phyloP scores from a whole-genome alignment of 768 basidiomycete genomes.

The Tylopilus subfusipes region DNA sequence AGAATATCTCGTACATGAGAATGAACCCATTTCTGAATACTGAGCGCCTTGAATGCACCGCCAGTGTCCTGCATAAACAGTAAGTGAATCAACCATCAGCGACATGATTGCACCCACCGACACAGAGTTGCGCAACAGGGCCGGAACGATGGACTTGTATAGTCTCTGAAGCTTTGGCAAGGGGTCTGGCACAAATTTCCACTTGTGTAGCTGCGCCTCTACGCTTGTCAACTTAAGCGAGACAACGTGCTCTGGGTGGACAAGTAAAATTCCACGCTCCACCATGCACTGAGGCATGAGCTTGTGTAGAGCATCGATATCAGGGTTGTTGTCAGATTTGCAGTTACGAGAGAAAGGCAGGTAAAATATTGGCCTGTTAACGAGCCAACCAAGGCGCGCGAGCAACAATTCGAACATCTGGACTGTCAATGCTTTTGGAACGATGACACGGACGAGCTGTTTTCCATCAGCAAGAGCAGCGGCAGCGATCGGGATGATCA shows the following conservation, averaged over 20 bases:
- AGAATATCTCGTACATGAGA: constrained; percentile 16
- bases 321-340: constrained; percentile 6
- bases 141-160: no score
- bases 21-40: constrained; percentile 21
- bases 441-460: no score
- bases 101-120: no score
- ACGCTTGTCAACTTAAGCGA: constrained; percentile 46
- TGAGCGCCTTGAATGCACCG: constrained; percentile 1
- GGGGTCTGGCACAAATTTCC: neutral
- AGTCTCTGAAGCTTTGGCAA: constrained; percentile 7
- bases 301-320: constrained; percentile 20
- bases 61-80: no score
- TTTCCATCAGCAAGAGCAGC: no score
- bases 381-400: constrained; percentile 38
- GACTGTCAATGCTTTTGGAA: no score
- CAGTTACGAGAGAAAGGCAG: constrained; percentile 42
- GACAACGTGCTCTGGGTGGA: constrained; percentile 50
- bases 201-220: no score
- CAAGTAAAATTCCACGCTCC: constrained; percentile 42
- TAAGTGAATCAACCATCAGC: no score
- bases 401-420: constrained; percentile 46
- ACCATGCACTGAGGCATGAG: constrained; percentile 39
- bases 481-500: no score
- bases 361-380: no score
- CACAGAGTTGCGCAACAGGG: no score